A percentile compares a stretch with the other conserved stretches of the same genome.
Conservation (phyloP, 2,329 filamentous ascomycete species). For the Monilinia vaccinii-corymbosi region DNA sequence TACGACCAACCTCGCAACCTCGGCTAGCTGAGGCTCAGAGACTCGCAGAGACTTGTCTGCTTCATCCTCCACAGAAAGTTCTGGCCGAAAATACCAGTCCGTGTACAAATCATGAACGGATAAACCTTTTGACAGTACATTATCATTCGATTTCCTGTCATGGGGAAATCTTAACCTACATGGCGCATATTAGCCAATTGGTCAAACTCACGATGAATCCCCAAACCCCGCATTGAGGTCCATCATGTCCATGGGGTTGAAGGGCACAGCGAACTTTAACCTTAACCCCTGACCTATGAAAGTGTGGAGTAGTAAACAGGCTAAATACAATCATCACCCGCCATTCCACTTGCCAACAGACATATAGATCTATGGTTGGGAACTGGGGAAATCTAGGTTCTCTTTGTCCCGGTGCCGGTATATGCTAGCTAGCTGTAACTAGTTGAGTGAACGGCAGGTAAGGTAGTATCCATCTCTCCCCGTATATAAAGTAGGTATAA, state of each 20-base stretch:
- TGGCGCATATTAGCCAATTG: neutral
- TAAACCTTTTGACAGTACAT: neutral
- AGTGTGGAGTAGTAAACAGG: neutral
- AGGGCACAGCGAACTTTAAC: neutral
- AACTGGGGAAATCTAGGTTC: neutral
- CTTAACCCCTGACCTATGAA: neutral
- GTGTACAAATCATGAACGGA: no score
- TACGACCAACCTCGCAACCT: no score
- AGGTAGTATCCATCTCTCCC: neutral
- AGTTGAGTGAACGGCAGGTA: neutral
- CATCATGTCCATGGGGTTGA: neutral
- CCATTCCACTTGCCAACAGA: neutral
- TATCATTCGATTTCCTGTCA: neutral
- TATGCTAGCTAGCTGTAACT: neutral
- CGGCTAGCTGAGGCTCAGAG: no score
- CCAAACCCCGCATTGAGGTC: neutral
- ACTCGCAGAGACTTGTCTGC: no score
- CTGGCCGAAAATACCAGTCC: no score
- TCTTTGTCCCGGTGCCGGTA: neutral
- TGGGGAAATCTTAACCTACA: neutral
- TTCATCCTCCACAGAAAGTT: no score
- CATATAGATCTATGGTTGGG: no score
- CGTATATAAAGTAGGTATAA: constrained; percentile 5
- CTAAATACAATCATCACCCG: neutral
- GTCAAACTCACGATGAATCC: neutral